Evolutionary conservation across 345 rosid species (phyloP).

Genomic region (Carallia brachiata): DNA sequence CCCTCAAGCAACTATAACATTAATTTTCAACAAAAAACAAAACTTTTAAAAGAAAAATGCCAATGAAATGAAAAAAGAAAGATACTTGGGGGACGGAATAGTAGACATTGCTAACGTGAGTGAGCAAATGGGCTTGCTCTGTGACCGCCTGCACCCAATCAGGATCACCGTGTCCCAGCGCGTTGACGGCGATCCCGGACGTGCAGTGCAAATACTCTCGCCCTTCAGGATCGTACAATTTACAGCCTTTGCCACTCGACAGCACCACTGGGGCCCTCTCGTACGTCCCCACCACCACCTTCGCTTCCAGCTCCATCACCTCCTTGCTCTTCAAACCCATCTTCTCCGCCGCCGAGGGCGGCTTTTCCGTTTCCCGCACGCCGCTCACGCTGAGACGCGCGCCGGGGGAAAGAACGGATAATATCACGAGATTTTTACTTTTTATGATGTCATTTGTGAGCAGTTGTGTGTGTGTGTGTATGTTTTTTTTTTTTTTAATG

Average conservation of each 20-base stretch:
- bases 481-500: no score
- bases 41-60: background rate
- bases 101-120: conserved; percentile 78
- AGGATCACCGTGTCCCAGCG: conserved; percentile 79
- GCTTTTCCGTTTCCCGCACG: background rate
- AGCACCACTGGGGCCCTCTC: conserved; percentile 76
- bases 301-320: conserved; percentile 8
- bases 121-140: conserved; percentile 63
- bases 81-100: conserved; percentile 73
- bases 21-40: background rate
- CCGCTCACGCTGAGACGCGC: conserved; percentile 35
- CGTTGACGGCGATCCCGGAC: conserved; percentile 79
- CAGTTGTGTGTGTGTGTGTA: no score
- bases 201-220: conserved; percentile 72
- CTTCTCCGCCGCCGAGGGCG: no score
- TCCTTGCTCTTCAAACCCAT: no score
- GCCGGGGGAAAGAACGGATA: background rate
- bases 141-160: conserved; percentile 74
- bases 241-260: conserved; percentile 68
- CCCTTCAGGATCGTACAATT: conserved; percentile 73
- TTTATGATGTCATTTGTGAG: no score
- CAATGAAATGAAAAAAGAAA: no score
- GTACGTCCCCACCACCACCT: conserved; percentile 67
- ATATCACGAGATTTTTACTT: no score
- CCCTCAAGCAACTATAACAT: no score